Percentiles rank a stretch among this genome's conserved stretches.
These are phyloP conservation scores for Tripterygium wilfordii DNA, from an alignment of 177 flowering plant genomes.

Conservation along the genomic window DNA sequence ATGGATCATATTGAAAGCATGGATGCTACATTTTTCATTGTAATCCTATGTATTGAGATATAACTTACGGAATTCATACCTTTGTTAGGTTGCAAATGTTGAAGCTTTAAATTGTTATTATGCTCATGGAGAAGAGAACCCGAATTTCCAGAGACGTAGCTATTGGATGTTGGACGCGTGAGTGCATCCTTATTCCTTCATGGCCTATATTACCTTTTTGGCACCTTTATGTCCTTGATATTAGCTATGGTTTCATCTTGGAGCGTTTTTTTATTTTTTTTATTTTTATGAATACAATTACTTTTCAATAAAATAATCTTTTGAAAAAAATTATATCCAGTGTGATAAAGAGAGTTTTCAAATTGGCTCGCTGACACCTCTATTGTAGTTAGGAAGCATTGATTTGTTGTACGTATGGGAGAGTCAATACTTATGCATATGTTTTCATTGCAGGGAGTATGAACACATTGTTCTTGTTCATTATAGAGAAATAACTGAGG, in stretches of 20 bases:
- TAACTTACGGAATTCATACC: no score
- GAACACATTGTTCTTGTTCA: slow-evolving; percentile 97
- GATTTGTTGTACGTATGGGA: no score
- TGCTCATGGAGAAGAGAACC: slow-evolving; percentile 85
- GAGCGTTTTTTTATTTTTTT: neutral
- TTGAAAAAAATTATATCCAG: no score
- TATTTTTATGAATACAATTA: no score
- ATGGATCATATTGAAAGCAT: no score
- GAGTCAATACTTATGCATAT: neutral
- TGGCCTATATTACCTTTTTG: neutral
- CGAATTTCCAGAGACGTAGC: slow-evolving; percentile 92
- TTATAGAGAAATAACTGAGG: slow-evolving; percentile 77
- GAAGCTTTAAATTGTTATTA: slow-evolving; percentile 95
- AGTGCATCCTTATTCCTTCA: slow-evolving; percentile 22
- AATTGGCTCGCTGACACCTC: no score
- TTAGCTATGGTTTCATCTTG: neutral
- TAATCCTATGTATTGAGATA: no score
- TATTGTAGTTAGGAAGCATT: no score
- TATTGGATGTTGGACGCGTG: slow-evolving; percentile 96
- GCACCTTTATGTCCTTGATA: no score
- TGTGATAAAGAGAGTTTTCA: no score
- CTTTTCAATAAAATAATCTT: no score
- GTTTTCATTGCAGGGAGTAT: slow-evolving; percentile 38
- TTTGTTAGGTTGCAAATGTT: slow-evolving; percentile 83
- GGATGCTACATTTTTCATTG: no score